phyloP scores from a whole-genome alignment of 352 stramenopile genomes.

The Phytophthora pisi region DNA sequence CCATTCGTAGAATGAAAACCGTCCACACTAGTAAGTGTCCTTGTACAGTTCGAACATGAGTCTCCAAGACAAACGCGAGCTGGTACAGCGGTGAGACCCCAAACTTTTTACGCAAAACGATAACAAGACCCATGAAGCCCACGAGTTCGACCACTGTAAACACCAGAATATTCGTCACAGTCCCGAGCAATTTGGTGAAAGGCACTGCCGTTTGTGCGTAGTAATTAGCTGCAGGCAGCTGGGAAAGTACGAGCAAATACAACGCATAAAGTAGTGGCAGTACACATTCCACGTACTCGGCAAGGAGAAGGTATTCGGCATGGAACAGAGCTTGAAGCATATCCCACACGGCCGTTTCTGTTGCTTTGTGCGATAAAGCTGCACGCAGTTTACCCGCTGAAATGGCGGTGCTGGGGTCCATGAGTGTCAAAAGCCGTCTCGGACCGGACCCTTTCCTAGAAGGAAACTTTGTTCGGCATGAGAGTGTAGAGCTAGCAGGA shows the following conservation, averaged over 20 bases:
- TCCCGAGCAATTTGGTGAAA: not conserved
- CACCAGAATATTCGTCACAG: not conserved
- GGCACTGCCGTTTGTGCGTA: not conserved
- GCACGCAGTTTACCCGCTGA: not conserved
- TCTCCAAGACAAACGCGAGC: not conserved
- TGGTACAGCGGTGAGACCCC: not conserved
- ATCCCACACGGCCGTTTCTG: not conserved
- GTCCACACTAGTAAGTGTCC: not conserved
- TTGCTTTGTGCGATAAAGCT: not conserved
- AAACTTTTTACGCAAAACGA: not conserved
- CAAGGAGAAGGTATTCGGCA: not conserved
- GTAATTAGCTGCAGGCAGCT: not conserved
- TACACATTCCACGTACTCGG: not conserved
- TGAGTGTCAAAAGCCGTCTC: not conserved
- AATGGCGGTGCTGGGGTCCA: not conserved
- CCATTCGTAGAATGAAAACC: not conserved
- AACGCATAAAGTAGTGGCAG: not conserved
- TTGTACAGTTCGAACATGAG: not conserved
- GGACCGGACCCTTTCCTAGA: not conserved
- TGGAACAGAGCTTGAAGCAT: not conserved
- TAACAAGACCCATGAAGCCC: not conserved
- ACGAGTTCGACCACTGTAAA: not conserved
- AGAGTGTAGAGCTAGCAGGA: not conserved
- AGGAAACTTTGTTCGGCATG: not conserved
- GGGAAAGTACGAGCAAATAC: not conserved